Evolutionary conservation across 129 eudicot species (phyloP).

Genomic region (Flaveria ramosissima): DNA sequence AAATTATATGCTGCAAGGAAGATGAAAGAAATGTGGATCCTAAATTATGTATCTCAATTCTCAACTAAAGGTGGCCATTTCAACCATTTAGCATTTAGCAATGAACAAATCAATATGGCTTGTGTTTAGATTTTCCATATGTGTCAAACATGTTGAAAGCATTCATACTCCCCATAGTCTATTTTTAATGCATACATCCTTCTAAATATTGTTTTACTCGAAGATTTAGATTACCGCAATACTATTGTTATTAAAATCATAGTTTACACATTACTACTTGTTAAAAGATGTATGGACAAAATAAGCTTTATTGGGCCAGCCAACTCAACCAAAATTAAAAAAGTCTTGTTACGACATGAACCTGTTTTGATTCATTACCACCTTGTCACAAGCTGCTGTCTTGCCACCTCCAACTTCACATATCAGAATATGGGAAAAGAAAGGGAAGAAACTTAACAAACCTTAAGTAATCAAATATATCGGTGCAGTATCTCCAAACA

Average conservation of each 20-base stretch:
- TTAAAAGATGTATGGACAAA: neutral
- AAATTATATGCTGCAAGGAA: neutral
- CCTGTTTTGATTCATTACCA: neutral
- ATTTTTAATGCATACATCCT: neutral
- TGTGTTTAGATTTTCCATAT: neutral
- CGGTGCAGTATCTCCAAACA: slow-evolving; percentile 99
- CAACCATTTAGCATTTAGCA: neutral
- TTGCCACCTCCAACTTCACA: too few relatives aligned
- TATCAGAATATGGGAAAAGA: neutral
- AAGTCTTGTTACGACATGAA: neutral
- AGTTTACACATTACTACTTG: neutral
- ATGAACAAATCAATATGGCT: neutral
- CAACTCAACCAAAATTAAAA: neutral
- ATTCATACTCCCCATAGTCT: neutral
- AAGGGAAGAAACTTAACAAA: slow-evolving; percentile 39
- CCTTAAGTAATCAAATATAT: slow-evolving; percentile 92
- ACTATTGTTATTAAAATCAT: neutral
- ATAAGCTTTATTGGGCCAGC: neutral
- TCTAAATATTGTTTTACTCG: neutral
- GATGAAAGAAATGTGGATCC: neutral
- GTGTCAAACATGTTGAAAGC: neutral
- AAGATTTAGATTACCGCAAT: neutral
- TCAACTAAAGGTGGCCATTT: neutral
- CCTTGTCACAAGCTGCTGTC: too few relatives aligned
- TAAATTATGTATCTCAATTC: neutral